Conservation (phyloP, 108 stramenopile genomes). For the Pseudonitzschia multiseries region DNA sequence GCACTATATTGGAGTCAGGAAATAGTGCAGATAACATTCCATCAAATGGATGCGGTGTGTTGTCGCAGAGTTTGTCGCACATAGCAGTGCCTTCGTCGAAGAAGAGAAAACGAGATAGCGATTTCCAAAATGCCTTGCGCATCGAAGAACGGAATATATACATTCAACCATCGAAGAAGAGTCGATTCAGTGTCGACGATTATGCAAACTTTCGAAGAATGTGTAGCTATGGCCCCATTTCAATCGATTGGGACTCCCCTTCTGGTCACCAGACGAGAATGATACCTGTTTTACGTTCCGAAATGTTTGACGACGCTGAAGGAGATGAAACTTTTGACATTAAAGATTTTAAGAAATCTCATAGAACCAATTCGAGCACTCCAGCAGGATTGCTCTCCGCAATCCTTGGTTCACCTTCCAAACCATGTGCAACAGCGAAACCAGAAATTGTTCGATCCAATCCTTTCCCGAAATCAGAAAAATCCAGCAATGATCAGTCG, state of each 20-base stretch:
- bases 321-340: slow-evolving; percentile 29
- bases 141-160: background rate
- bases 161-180: background rate
- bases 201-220: background rate
- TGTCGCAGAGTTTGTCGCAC: too few species aligned
- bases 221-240: background rate
- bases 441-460: background rate
- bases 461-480: background rate
- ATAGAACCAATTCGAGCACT: background rate
- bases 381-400: slow-evolving; percentile 28
- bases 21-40: background rate
- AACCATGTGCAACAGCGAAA: background rate
- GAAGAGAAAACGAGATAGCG: background rate
- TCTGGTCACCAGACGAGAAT: background rate
- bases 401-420: slow-evolving; percentile 20
- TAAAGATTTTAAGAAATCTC: background rate
- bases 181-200: background rate
- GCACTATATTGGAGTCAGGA: too few species aligned
- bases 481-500: background rate
- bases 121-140: background rate
- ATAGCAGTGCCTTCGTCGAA: background rate
- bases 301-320: slow-evolving; percentile 35
- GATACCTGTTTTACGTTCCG: slow-evolving; percentile 1
- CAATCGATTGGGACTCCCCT: background rate
- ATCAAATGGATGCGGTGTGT: too few species aligned